Percentiles rank a stretch among this genome's conserved stretches.
These are phyloP conservation scores for Cyamopsis tetragonoloba DNA, from an alignment of 306 rosid genomes.

Conservation along the genomic window DNA sequence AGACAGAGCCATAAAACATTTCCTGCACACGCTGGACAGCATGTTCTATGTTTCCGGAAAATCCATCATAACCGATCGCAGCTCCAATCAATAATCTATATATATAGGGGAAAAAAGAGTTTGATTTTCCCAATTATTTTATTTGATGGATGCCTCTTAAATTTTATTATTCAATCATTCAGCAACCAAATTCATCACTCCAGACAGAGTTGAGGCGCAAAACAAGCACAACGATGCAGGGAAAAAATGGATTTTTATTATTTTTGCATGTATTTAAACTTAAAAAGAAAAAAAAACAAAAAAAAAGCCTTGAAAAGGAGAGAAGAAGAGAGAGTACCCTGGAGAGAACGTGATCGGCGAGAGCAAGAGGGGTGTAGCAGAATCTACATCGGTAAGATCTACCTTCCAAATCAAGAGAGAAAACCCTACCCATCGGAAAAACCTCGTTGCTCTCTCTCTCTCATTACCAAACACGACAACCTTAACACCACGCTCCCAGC, in stretches of 20 bases:
- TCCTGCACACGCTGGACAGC: background rate
- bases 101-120: background rate
- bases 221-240: background rate
- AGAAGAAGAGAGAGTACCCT: slow-evolving; percentile 41
- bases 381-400: slow-evolving; percentile 56
- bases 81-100: background rate
- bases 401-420: slow-evolving; percentile 73
- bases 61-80: too few species aligned
- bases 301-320: background rate
- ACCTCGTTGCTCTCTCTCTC: background rate
- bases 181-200: background rate
- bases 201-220: background rate
- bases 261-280: background rate
- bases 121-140: too few species aligned
- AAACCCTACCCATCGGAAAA: slow-evolving; percentile 65
- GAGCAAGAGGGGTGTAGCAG: slow-evolving; percentile 62
- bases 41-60: background rate
- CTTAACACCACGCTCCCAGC: background rate
- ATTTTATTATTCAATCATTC: background rate
- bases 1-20: background rate
- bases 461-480: background rate
- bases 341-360: slow-evolving; percentile 59
- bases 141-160: too few species aligned
- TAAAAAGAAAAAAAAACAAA: background rate
- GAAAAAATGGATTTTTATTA: background rate